Evolutionary conservation across 768 basidiomycete species (phyloP), one percentile per base, ranked within the genome.

Genomic region (Agrocybe praecox): DNA sequence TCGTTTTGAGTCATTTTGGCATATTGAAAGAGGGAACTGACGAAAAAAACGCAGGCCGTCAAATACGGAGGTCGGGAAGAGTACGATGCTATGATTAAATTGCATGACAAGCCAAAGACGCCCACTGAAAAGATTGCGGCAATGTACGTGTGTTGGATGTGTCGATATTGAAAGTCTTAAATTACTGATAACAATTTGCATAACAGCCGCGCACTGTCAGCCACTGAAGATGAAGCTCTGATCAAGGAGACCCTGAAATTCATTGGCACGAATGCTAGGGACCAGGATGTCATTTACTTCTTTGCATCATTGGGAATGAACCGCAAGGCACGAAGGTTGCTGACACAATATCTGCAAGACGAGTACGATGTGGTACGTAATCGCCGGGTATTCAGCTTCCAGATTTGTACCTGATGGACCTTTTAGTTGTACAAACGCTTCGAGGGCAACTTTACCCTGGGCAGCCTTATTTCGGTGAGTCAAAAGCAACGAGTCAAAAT

Each of bases 31-130:
- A 32, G n/a, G 10, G 9, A 18, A 18, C 36, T 14, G 54, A 22
- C 5, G 11, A 10, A 23, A 24, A 8, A 10, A 23, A 24, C 55
- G 9, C 58, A 90, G 86, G 87, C 87, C 51, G 89, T 93, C 53
- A 79, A 81, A 67, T 74, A 90, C 64, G 93, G 92, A 40, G 92
- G 93, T 19, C 72, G 72, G 32, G 75, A 73, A 22, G 94, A 96
- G 66, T 96, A 87, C 64, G 84, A 92, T 32, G 86, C 87, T 34
- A 77, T 89, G 42, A 78, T 86, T 63, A 76, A 77, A 57, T 79
- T 95, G 32, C 86, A 87, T 66, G 82, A 86, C 63, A 85, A 88
- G 55, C 85, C 89, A 14, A 81, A 82, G 59, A 92, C 90, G 19
- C 89, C 95, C 0, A 84, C 87, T 6, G 80, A 88, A 33, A 84